A percentile compares a stretch with the other conserved stretches of the same genome.
phyloP scores from a whole-genome alignment of 768 basidiomycete species.

The Lepiota brunneoincarnata region DNA sequence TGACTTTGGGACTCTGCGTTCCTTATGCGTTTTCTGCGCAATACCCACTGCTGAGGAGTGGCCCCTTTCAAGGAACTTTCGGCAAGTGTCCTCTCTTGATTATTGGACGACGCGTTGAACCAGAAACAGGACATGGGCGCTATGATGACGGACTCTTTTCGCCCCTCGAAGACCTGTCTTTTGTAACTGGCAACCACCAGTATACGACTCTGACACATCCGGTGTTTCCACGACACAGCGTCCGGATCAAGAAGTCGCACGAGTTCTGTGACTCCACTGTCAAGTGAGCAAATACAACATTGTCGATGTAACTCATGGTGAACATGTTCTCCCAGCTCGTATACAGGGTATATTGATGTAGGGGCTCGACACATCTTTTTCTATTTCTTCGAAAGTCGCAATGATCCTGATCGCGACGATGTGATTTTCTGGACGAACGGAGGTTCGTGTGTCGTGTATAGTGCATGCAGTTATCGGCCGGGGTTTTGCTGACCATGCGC shows the following conservation, averaged over 20 bases:
- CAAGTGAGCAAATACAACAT: slow-evolving; percentile 29
- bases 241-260: slow-evolving; percentile 56
- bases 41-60: too few relatives aligned
- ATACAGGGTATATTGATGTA: slow-evolving; percentile 69
- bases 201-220: slow-evolving; percentile 44
- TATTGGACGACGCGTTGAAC: too few relatives aligned
- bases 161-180: slow-evolving; percentile 30
- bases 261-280: slow-evolving; percentile 58
- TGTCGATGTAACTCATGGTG: neutral
- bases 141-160: slow-evolving; percentile 31
- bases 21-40: too few relatives aligned
- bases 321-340: slow-evolving; percentile 35
- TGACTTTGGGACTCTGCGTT: too few relatives aligned
- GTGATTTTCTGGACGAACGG: slow-evolving; percentile 58
- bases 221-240: slow-evolving; percentile 45
- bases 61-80: too few relatives aligned
- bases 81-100: too few relatives aligned
- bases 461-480: too few relatives aligned
- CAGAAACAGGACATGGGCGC: too few relatives aligned
- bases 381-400: slow-evolving; percentile 76
- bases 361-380: slow-evolving; percentile 65
- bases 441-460: too few relatives aligned
- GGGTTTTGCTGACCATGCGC: neutral
- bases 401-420: slow-evolving; percentile 56
- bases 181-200: slow-evolving; percentile 26